These are phyloP conservation scores for Meredithiella fracta DNA, from an alignment of 2,329 filamentous ascomycete species.

Conservation along the genomic window DNA sequence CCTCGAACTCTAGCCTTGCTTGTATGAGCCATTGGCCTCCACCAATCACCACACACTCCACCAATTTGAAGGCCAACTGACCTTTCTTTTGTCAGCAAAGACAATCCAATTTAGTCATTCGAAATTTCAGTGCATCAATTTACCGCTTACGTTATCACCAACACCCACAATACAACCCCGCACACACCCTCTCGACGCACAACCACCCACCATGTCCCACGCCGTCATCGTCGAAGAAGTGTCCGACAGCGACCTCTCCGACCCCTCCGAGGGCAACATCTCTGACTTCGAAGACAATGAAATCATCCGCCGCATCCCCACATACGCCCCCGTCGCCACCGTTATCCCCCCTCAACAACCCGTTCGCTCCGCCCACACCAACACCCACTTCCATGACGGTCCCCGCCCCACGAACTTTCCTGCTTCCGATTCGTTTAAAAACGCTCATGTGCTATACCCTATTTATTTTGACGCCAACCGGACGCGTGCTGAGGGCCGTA, in stretches of 20 bases:
- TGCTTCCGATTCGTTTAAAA: slow-evolving; percentile 45
- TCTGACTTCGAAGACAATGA: slow-evolving; percentile 43
- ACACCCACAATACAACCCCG: not conserved
- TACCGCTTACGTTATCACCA: no score
- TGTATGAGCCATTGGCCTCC: not conserved
- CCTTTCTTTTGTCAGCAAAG: no score
- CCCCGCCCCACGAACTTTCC: slow-evolving; percentile 21
- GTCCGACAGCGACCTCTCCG: slow-evolving; percentile 59
- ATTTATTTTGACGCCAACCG: slow-evolving; percentile 79
- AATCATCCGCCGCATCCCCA: slow-evolving; percentile 29
- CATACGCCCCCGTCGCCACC: slow-evolving; percentile 20
- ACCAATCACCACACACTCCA: not conserved
- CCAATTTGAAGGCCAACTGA: not conserved
- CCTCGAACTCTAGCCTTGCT: not conserved
- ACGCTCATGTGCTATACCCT: slow-evolving; percentile 83
- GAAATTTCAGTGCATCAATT: no score
- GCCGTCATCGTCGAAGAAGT: slow-evolving; percentile 67
- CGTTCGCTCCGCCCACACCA: not conserved
- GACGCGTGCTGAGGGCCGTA: slow-evolving; percentile 61
- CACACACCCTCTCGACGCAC: not conserved
- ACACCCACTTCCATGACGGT: slow-evolving; percentile 12
- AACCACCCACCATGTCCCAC: slow-evolving; percentile 48
- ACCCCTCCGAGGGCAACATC: slow-evolving; percentile 78
- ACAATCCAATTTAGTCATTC: no score
- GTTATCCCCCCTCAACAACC: not conserved